Percentiles rank a stretch among this genome's conserved stretches.
phyloP scores from a whole-genome alignment of 768 basidiomycete genomes.

The Dacryopinax primogenitus region DNA sequence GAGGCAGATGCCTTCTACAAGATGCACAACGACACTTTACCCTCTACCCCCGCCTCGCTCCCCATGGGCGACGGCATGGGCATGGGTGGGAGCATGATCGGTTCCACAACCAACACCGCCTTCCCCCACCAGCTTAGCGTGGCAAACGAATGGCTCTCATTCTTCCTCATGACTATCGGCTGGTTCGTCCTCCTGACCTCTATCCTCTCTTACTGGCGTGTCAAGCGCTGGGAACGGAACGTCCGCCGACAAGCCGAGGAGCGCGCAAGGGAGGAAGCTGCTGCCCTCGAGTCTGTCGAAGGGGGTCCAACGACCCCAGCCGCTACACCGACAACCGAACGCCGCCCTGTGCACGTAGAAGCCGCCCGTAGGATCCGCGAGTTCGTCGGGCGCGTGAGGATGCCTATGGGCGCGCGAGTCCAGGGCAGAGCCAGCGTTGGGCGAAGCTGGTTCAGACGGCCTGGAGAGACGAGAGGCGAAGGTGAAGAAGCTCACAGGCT shows the following conservation, averaged over 20 bases:
- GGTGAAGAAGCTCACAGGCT: neutral
- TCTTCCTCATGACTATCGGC: slow-evolving; percentile 82
- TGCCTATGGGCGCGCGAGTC: neutral
- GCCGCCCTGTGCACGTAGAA: too few relatives aligned
- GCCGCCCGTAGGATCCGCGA: too few relatives aligned
- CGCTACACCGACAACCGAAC: neutral
- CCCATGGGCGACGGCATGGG: slow-evolving; percentile 23
- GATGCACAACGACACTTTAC: slow-evolving; percentile 5
- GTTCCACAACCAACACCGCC: slow-evolving; percentile 1
- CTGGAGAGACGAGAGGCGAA: neutral
- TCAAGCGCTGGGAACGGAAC: slow-evolving; percentile 72
- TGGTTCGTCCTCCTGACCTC: slow-evolving; percentile 89
- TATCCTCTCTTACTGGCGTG: slow-evolving; percentile 64
- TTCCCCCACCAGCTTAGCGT: slow-evolving; percentile 7
- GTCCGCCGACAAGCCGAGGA: slow-evolving; percentile 34
- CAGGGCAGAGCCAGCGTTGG: neutral
- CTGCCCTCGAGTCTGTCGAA: neutral
- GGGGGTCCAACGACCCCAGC: neutral
- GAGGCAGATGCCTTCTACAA: slow-evolving; percentile 15
- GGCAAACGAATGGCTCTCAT: slow-evolving; percentile 79
- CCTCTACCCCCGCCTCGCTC: slow-evolving; percentile 17
- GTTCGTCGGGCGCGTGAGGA: neutral
- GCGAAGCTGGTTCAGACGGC: too few relatives aligned
- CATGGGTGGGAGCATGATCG: too few relatives aligned
- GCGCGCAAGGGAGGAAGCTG: neutral